Percentiles rank a stretch among this genome's conserved stretches.
Conservation (phyloP, 495 filamentous ascomycete genomes). For the Xylaria palmicola region DNA sequence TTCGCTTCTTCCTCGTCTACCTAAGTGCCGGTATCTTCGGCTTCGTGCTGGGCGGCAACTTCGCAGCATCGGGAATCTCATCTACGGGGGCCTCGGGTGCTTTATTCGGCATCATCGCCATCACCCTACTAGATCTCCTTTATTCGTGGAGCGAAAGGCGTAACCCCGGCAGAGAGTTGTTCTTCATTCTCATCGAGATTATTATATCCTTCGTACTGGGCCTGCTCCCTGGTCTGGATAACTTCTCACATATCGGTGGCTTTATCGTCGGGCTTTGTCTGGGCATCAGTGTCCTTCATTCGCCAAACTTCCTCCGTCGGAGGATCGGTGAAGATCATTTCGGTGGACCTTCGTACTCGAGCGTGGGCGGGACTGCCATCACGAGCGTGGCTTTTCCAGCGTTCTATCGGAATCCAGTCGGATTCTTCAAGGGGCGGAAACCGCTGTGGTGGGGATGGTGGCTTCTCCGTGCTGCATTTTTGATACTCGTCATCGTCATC, state of each 20-base stretch:
- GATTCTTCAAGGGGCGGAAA: conserved; percentile 89
- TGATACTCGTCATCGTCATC: conserved; percentile 72
- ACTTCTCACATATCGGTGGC: conserved; percentile 95
- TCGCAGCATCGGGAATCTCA: conserved; percentile 72
- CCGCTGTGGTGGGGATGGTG: conserved; percentile 98
- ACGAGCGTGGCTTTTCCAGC: conserved; percentile 46
- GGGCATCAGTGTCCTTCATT: conserved; percentile 82
- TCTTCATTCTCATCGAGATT: conserved; percentile 82
- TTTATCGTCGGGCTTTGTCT: conserved; percentile 90
- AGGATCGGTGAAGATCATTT: conserved; percentile 68
- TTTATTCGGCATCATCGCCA: conserved; percentile 87
- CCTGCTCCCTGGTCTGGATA: conserved; percentile 89
- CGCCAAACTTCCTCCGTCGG: conserved; percentile 74
- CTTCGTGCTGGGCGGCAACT: conserved; percentile 94
- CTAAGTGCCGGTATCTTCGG: conserved; percentile 91
- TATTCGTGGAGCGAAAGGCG: conserved; percentile 83
- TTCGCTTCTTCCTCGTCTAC: conserved; percentile 87
- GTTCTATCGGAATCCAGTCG: conserved; percentile 67
- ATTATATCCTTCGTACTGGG: conserved; percentile 89
- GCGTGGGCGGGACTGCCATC: conserved; percentile 35
- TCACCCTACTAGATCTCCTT: conserved; percentile 82
- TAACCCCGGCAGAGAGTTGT: conserved; percentile 73
- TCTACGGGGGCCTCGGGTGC: conserved; percentile 87
- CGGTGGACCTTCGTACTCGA: conserved; percentile 39
- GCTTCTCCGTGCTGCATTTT: conserved; percentile 76